Evolutionary conservation across 1,284 basidiomycete genomes (phyloP), one percentile per base, ranked within the genome.

Genomic region (Hypsizygus ulmarius): DNA sequence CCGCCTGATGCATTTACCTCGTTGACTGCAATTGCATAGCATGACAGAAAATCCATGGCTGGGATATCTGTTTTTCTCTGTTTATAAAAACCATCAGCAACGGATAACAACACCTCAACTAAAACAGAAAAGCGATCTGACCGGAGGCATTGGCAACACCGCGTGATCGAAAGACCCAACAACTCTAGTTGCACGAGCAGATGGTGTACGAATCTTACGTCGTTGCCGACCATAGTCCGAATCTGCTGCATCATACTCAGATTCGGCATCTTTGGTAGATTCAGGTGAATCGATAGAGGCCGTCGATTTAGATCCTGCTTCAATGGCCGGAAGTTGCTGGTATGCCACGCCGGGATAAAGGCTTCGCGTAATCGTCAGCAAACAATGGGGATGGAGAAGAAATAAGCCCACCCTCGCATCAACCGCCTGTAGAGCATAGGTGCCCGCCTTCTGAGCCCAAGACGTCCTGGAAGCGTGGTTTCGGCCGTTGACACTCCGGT

Each of bases 1-100:
- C 94, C 93, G 0, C 94, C 94, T 12, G 84, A 81, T 2, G 94
- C 94, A 60, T 97, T 97, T 18, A 95, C 93, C 64, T 90, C 86
- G 57, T 90, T 92, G 25, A 94, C 92, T 3, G 90, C 90, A 50
- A 94, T 94, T 0, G 91, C 93, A 68, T 95, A 95, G 59, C 90
- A 93, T 2, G 87, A 91, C 53, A 98, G 73, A 64, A 95, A 96
- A 65, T 98, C 95, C 70, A 98, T 87, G 0, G 93, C 93, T 0
- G 94, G 93, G 46, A 97, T 94, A 58, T 84, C 82, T 9, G 87
- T 90, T 59, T 82, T 88, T 48, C 90, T 78, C 87, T 90, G 58
- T 3, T 5, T n/a, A 15, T 11, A 2, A 40, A 47, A 43, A 44
- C 39, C 38, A 49, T 45, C 10, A 39, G 16, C 3, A 30, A 27